Evolutionary conservation across 495 filamentous ascomycete genomes (phyloP), one percentile per base, ranked within the genome.

Genomic region (Podospora comata): DNA sequence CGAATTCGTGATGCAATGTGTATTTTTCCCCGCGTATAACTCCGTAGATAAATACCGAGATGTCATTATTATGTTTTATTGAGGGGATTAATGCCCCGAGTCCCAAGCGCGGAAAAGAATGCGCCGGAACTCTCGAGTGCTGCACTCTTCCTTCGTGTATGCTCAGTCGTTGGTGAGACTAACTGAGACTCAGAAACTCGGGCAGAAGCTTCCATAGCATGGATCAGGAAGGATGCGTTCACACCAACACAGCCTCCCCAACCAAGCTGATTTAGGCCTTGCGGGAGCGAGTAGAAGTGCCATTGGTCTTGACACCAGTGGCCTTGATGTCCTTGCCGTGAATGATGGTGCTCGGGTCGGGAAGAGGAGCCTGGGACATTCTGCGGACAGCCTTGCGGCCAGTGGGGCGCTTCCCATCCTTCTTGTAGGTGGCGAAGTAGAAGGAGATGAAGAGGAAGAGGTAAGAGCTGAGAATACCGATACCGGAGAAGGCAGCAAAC

Each of bases 371-470:
- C 71, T 85, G 82, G 71, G 79, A 81, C 82, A 85, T 84, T 68
- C 82, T 79, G 44, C 82, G 81, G 48, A 84, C 79, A 28, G 81
- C 79, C 80, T 87, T 89, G 77, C 85, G 86, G 27, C 80, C 82
- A 66, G 81, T 84, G 32, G 82, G 79, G 39, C 80, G 78, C 84
- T 91, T 92, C 74, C 86, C 85, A 63, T 87, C 83, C 87, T 96
- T 97, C 81, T 91, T 93, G 84, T 99, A 99, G 65, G 95, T 99
- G 61, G 92, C 92, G 70, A 96, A 84, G 86, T 99, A 99, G 90
- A 99, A 99, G 62, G 90, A 93, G 84, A 99, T 97, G 87, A 99
- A 99, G 67, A 99, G 91, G 70, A 97, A 83, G 66, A 99, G 88
- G 86, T 99, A 99, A 57, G 91, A 95, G 81, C 85, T 91, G 73